Evolutionary conservation across 169 alveolate species (phyloP).

Genomic region (Eimeria tenella): DNA sequence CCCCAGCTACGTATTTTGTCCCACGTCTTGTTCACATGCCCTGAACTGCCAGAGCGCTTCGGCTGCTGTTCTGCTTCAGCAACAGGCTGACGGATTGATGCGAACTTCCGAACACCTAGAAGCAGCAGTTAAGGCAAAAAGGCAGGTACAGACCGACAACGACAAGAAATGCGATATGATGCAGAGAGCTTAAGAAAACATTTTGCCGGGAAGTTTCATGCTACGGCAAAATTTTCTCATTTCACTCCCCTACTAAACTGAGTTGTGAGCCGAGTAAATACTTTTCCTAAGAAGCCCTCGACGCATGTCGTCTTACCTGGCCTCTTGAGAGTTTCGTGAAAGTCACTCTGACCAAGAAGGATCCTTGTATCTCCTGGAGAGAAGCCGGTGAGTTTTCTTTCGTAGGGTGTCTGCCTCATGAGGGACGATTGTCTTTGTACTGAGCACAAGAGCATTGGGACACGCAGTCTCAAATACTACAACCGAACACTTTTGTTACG

Average conservation of each 20-base stretch:
- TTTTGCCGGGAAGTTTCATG: no score
- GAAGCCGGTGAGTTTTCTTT: neutral
- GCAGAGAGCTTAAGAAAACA: no score
- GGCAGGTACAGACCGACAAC: no score
- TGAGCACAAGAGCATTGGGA: neutral
- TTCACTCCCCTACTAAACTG: no score
- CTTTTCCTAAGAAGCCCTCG: no score
- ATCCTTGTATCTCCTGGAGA: constrained; percentile 41
- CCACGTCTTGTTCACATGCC: constrained; percentile 13
- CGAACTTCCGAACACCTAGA: constrained; percentile 28
- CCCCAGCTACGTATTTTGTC: constrained; percentile 47
- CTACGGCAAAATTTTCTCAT: no score
- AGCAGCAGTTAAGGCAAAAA: neutral
- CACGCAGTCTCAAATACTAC: neutral
- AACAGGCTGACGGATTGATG: constrained; percentile 27
- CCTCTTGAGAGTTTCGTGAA: constrained; percentile 31
- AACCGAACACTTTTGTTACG: neutral
- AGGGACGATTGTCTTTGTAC: constrained; percentile 11
- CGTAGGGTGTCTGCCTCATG: constrained; percentile 49
- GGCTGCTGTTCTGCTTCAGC: constrained; percentile 5
- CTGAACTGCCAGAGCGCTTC: neutral
- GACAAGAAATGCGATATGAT: no score
- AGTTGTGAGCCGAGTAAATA: neutral
- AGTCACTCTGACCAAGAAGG: constrained; percentile 63
- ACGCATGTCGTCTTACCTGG: neutral